A percentile compares a stretch with the other conserved stretches of the same genome.
phyloP scores from a whole-genome alignment of 345 rosid species.

The Geranium rotundifolium region DNA sequence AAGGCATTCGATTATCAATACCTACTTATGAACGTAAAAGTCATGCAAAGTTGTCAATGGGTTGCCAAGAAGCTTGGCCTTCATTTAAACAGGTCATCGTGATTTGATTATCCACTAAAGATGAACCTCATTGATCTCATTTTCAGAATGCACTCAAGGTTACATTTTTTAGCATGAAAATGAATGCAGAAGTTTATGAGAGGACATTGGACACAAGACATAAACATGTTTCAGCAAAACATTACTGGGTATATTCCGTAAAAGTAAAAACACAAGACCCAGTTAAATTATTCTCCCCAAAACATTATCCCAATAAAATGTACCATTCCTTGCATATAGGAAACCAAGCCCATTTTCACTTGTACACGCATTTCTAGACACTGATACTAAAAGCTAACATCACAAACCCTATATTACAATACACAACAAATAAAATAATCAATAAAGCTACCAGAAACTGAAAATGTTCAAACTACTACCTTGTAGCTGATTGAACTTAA shows the following conservation, averaged over 20 bases:
- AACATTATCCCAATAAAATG: too few species aligned
- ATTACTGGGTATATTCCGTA: background rate
- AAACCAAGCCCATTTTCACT: too few species aligned
- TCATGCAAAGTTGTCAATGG: background rate
- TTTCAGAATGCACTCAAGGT: background rate
- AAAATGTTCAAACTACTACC: slow-evolving; percentile 24
- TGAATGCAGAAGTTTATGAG: background rate
- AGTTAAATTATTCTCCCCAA: too few species aligned
- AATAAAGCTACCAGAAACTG: background rate
- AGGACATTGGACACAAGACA: background rate
- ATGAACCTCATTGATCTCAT: background rate
- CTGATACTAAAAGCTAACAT: background rate
- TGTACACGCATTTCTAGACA: background rate
- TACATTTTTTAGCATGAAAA: background rate
- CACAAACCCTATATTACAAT: background rate
- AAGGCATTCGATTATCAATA: background rate
- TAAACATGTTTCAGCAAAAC: too few species aligned
- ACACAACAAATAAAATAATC: background rate
- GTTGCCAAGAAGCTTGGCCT: background rate
- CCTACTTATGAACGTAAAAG: background rate
- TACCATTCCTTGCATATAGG: too few species aligned
- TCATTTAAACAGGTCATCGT: background rate
- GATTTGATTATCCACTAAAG: background rate
- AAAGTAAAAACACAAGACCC: background rate
- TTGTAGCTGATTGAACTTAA: slow-evolving; percentile 69